Evolutionary conservation across 2,329 filamentous ascomycete genomes (phyloP), one percentile per base, ranked within the genome.

Genomic region (Aspergillus floridensis): DNA sequence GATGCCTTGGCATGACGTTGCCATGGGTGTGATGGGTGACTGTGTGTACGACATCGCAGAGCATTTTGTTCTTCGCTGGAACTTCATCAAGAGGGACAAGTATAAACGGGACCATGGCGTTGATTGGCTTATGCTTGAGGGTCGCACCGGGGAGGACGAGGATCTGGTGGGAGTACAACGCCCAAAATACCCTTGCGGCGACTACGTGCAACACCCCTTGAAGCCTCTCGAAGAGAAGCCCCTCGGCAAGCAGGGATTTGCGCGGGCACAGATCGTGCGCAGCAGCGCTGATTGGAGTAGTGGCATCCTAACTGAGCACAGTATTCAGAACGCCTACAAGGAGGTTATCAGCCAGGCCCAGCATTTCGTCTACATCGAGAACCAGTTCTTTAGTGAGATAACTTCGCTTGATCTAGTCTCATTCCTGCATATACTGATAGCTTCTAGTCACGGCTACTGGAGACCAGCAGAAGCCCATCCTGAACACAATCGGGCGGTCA

Each of bases 1-100:
- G 31, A 98, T 99, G 95, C 93, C 93, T 0, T 99, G 95, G 95
- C 93, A 98, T 72, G 95, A 99, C 73, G 92, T 97, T 3, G 84
- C 91, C 10, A 96, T 98, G 90, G 92, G 89, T 12, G 68, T 97
- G n/a, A 85, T 95, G 59, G 93, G 95, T 0, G 91, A 93, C 19
- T 91, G 88, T 65, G 91, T 96, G 11, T 92, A 93, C 72, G 93
- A 98, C 70, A 95, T 99, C 67, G 93, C 93, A 0, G 93, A 97
- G 76, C 93, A 98, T 73, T 99, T 98, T 68, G 87, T 96, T 8
- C 79, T 97, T 49, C 86, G 95, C 35, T 98, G 93, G 95, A 98
- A 99, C 72, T 96, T 96, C 69, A 83, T 93, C 77, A 98, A 98
- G 78, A 87, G 93, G 38, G 93, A 98, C 81, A 98, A 98, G 79